Base-by-base conservation (phyloP, 2,329 filamentous ascomycete genomes). In the Cladosporium colombiae region DNA sequence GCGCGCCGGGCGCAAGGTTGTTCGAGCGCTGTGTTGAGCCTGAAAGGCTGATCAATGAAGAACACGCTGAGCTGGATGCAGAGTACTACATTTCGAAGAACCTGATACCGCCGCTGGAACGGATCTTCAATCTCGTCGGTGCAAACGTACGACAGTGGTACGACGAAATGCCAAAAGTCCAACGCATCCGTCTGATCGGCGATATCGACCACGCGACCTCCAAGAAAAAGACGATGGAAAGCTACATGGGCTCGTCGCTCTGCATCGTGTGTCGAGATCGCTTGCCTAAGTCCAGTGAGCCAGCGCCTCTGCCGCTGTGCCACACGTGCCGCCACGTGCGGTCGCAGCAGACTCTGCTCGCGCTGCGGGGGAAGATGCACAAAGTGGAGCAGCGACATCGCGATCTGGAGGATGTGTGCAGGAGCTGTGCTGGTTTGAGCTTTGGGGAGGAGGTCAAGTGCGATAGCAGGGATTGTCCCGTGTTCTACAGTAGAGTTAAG, bases 1-100 rank as follows among this genome's bases (percentile, higher is more conserved):
- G 95, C 3, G 91, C 91, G 0, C 95, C 95, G 0, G 92, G 93
- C 0, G 90, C 93, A 8, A 83, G 92, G 33, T 85, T 99, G 10
- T 89, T 93, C 70, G 94, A 98, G 77, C 90, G 95, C 14, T 97
- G 93, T 74, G 91, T 99, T 0, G 87, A 92, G 35, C 95, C 95
- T 0, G 93, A 97, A 72, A 88, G 89, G 11, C 82, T 98, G 4
- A 84, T 98, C 1, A 82, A 86, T 62, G 91, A 91, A 70, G 87
- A 91, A 25, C 87, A 94, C 72, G 86, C 90, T 60, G 89, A 92
- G 71, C 85, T 99, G 21, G 95, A 99, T 74, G 89, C 93, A 0
- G 93, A 97, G 71, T 99, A 99, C 79, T 99, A 99, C 81, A 98
- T 99, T 73, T 88, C 86, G 21, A 98, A 97, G 81, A 98, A 97